phyloP scores from a whole-genome alignment of 1,139 yeast species.

The Suhomyces anneliseae region DNA sequence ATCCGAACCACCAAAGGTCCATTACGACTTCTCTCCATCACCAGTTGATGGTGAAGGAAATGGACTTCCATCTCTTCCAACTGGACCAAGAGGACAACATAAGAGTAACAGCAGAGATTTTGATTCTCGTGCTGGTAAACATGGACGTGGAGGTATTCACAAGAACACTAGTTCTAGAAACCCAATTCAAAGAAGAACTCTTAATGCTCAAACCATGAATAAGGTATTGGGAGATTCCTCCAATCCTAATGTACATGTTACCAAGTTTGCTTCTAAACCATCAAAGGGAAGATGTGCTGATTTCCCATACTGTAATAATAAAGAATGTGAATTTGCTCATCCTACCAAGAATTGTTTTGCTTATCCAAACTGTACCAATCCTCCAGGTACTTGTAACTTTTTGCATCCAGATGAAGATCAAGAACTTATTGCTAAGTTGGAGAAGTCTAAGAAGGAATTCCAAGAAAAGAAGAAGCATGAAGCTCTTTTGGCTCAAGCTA shows the following conservation, averaged over 20 bases:
- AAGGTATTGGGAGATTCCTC: conserved; percentile 36
- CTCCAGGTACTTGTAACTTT: conserved; percentile 79
- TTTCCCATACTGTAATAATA: conserved; percentile 74
- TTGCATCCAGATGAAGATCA: conserved; percentile 86
- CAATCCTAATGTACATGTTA: conserved; percentile 23
- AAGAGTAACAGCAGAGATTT: conserved; percentile 9
- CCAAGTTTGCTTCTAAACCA: conserved; percentile 29
- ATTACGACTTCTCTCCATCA: background rate
- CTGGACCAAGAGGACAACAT: conserved; percentile 16
- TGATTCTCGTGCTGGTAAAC: conserved; percentile 7
- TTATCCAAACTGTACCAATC: conserved; percentile 78
- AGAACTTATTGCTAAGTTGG: conserved; percentile 64
- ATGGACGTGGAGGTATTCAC: conserved; percentile 15
- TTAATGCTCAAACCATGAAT: conserved; percentile 41
- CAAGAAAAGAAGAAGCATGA: conserved; percentile 38
- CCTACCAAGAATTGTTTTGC: conserved; percentile 75
- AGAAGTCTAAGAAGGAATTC: conserved; percentile 54
- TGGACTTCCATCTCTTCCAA: conserved; percentile 9
- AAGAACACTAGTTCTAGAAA: conserved; percentile 8
- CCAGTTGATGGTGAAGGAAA: background rate
- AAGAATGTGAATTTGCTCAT: conserved; percentile 71
- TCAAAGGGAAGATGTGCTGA: conserved; percentile 69
- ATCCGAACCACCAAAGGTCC: background rate
- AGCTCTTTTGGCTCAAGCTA: conserved; percentile 28
- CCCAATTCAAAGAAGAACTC: conserved; percentile 19